Conservation (phyloP, 768 basidiomycete species). For the Mycena olivaceomarginata region DNA sequence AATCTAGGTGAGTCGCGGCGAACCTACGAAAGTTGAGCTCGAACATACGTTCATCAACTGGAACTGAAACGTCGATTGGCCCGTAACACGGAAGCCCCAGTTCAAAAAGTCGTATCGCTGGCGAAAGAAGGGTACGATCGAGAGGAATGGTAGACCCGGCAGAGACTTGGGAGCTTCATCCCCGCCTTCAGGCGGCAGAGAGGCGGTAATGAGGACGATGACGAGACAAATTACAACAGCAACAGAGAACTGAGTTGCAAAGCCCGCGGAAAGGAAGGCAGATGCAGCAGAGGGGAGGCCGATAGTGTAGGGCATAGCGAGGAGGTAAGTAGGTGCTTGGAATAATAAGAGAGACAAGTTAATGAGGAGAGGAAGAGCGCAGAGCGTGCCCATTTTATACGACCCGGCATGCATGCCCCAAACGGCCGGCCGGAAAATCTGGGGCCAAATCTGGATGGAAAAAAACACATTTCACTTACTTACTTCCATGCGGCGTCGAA, state of each 20-base stretch:
- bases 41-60: slow-evolving; percentile 73
- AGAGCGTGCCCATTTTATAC: slow-evolving; percentile 38
- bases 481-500: slow-evolving; percentile 23
- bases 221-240: slow-evolving; percentile 68
- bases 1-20: slow-evolving; percentile 44
- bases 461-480: slow-evolving; percentile 23
- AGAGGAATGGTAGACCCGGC: slow-evolving; percentile 75
- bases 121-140: slow-evolving; percentile 82
- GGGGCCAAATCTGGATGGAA: slow-evolving; percentile 36
- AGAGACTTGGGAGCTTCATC: slow-evolving; percentile 73
- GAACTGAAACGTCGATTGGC: slow-evolving; percentile 82
- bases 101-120: slow-evolving; percentile 83
- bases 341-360: slow-evolving; percentile 31
- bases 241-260: slow-evolving; percentile 68
- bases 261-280: slow-evolving; percentile 71
- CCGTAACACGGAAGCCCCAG: slow-evolving; percentile 82
- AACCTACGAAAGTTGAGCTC: slow-evolving; percentile 26
- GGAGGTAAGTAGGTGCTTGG: slow-evolving; percentile 34
- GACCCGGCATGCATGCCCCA: slow-evolving; percentile 31
- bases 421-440: slow-evolving; percentile 39
- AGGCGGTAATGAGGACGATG: slow-evolving; percentile 67
- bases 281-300: slow-evolving; percentile 69
- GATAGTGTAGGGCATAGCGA: slow-evolving; percentile 69
- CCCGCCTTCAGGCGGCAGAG: slow-evolving; percentile 65
- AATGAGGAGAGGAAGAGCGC: slow-evolving; percentile 45